Base-by-base conservation (phyloP, 2,329 filamentous ascomycete genomes). In the Rhynchosporium secalis region DNA sequence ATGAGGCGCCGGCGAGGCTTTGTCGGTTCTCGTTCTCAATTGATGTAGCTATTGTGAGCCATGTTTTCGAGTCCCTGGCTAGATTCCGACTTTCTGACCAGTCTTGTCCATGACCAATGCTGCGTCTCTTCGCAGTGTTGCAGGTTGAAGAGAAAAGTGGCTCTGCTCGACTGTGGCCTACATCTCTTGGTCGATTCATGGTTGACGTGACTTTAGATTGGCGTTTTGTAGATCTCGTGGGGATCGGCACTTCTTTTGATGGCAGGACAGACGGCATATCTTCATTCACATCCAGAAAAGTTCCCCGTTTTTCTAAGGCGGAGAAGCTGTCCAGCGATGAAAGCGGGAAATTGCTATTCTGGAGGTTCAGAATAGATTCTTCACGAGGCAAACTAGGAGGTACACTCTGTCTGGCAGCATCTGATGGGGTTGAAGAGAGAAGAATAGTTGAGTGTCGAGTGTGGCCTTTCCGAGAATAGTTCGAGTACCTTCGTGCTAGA, bases 381-480 rank as follows among this genome's bases (percentile, higher is more conserved):
- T 15, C 45, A 45, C 29, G 41, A 15, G 20, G 41, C 52, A 6
- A 57, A 15, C 40, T 55, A 28, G 49, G 52, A 61, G 57, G 54
- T 51, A 49, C 59, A 46, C 62, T 66, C 28, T 70, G 60, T 49
- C 61, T 65, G 6, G 59, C 13, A 15, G 59, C 45, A 36, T 61
- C 57, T 59, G 61, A 28, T 46, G 60, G 28, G 48, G 63, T 64
- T 10, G 56, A 15, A 10, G 63, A 58, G 9, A 56, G 38, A 2
- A 68, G 20, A 36, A 64, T 63, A 29, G 67, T 65, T 36, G 68
- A 70, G 5, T 64, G 60, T 59, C 66, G 60, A 8, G 55, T 64
- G 41, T 71, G 69, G 2, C 70, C 70, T 61, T 71, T 72, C 26
- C 68, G 62, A 8, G 70, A 72, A 55, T 69, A 71, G 29, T 69